Evolutionary conservation across 257 asterid genomes (phyloP).

Genomic region (Solanum lycopersicoides): DNA sequence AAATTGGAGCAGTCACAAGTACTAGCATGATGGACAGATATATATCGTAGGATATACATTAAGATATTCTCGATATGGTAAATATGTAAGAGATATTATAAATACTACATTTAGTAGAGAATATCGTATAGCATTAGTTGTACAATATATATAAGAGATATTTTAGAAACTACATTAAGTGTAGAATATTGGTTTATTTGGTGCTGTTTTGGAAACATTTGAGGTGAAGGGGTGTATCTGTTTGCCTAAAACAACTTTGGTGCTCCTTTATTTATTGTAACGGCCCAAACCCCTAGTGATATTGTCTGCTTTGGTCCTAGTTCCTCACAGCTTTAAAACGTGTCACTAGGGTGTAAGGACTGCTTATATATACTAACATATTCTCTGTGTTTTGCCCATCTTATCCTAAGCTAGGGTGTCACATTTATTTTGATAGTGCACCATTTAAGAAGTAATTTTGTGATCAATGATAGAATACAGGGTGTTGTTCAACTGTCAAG

Average conservation of each 20-base stretch:
- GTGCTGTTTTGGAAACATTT: not conserved
- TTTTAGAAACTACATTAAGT: not conserved
- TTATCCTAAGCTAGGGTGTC: not conserved
- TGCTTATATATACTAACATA: not conserved
- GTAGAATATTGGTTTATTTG: not conserved
- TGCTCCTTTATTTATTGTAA: not conserved
- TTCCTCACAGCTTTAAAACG: not conserved
- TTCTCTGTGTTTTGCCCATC: not conserved
- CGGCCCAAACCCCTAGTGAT: not conserved
- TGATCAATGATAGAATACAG: not conserved
- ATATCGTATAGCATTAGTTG: not conserved
- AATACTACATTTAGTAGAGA: not conserved
- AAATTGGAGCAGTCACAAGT: not conserved
- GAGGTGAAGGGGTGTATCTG: not conserved
- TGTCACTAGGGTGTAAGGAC: not conserved
- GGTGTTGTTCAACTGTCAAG: not conserved
- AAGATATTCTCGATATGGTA: not conserved
- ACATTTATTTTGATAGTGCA: not conserved
- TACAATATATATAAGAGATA: not conserved
- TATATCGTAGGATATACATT: not conserved
- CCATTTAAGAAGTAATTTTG: not conserved
- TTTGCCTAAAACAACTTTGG: not conserved
- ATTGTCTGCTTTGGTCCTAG: not conserved
- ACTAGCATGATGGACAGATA: not conserved
- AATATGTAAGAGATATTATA: not conserved